Evolutionary conservation across 2,329 filamentous ascomycete genomes (phyloP), one percentile per base, ranked within the genome.

Genomic region (Penicillium expansum): DNA sequence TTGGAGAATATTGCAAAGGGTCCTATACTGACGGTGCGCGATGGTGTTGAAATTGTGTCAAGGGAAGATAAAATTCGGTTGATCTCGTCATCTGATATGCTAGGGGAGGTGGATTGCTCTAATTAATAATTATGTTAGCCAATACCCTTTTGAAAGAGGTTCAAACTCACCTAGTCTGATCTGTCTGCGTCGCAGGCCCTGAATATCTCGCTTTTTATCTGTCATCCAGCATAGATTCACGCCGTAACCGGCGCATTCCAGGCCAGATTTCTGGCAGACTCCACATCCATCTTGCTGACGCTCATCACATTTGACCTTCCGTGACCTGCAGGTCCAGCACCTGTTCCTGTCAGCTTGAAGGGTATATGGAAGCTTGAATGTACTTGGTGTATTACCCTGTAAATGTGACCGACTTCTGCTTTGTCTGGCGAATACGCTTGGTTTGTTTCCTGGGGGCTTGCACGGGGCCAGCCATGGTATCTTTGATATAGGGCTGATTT

Each of bases 281-380:
- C 43, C 55, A 52, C 58, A 60, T 5, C 58, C 56, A 45, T 55
- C 58, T 18, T 52, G 14, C 35, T 52, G 51, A 4, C 58, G 45
- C 43, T 60, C 58, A 18, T 60, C 58, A 29, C 58, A 60, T 48
- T 60, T 60, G 9, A 55, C 42, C 38, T 60, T 60, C 5, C 58
- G 55, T 27, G 51, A 42, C 37, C 58, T 50, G 48, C 58, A 60
- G 7, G 58, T 60, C 58, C 58, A 60, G n/a, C 58, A 60, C 8
- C 58, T 60, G 27, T 16, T 32, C 4, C 7, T 22, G 32, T 48
- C 20, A 48, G 45, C 22, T 24, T 11, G 10, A 8, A 44, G 1
- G 3, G 5, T 44, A 5, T 13, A 5, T 44, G 3, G 3, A 16
- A 13, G 5, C 1, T 48, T 24, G 1, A 10, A 37, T 37, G 16